These are phyloP conservation scores for Tylopilus subfusipes DNA, from an alignment of 768 basidiomycete genomes.

Conservation along the genomic window DNA sequence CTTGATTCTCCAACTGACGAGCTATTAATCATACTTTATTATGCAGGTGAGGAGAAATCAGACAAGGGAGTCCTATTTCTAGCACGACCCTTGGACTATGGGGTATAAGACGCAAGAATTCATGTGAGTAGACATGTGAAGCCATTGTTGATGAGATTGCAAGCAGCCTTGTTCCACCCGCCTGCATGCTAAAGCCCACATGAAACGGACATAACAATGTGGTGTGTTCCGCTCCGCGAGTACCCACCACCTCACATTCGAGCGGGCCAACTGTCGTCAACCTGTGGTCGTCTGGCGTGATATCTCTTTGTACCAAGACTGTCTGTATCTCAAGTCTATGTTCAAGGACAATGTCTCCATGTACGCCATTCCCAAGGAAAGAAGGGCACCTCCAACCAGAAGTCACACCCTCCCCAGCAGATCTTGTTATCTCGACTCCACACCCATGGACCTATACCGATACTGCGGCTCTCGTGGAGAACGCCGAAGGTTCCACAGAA, in stretches of 20 bases:
- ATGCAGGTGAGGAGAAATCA: neutral
- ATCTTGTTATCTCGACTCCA: conserved; percentile 11
- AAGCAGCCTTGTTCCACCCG: neutral
- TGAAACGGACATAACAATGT: conserved; percentile 2
- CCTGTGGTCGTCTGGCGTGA: neutral
- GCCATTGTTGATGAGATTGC: neutral
- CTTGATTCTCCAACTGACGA: neutral
- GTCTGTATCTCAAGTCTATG: neutral
- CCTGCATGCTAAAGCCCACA: neutral
- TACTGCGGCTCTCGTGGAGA: conserved; percentile 16
- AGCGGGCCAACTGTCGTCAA: neutral
- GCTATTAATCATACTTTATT: neutral
- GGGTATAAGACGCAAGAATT: too few relatives aligned
- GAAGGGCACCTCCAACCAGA: neutral
- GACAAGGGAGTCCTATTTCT: neutral
- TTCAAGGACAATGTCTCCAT: neutral
- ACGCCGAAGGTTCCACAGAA: neutral
- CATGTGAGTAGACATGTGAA: neutral
- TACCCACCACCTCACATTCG: neutral
- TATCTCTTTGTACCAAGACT: neutral
- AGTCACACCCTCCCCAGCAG: neutral
- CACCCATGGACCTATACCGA: neutral
- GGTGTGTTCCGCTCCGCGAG: neutral
- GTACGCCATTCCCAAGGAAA: neutral
- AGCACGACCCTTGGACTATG: neutral